Percentiles rank a stretch among this genome's conserved stretches.
Conservation (phyloP, 1,284 basidiomycete species). For the Pisolithus thermaeus region DNA sequence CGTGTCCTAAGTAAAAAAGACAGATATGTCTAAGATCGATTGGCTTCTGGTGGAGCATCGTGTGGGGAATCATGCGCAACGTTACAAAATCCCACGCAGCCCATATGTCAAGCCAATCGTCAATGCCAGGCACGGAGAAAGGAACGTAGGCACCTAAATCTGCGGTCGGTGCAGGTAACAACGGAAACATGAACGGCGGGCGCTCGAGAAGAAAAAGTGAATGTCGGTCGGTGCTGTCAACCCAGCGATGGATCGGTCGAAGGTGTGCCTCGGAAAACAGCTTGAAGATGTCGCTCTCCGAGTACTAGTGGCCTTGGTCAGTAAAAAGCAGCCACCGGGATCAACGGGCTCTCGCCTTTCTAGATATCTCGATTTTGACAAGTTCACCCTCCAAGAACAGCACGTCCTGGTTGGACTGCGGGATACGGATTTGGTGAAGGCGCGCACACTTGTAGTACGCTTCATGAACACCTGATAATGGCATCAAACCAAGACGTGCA, state of each 20-base stretch:
- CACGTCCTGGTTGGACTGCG: conserved; percentile 37
- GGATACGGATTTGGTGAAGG: conserved; percentile 56
- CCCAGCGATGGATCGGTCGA: conserved; percentile 87
- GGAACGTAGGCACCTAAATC: conserved; percentile 19
- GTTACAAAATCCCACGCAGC: conserved; percentile 88
- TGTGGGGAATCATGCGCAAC: conserved; percentile 79
- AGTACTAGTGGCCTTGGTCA: conserved; percentile 55
- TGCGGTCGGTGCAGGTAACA: conserved; percentile 35
- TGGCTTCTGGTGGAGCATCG: conserved; percentile 87
- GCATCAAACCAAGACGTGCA: neutral
- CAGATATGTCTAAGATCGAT: conserved; percentile 91
- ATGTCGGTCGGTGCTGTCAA: conserved; percentile 68
- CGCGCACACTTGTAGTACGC: conserved; percentile 76
- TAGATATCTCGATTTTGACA: conserved; percentile 82
- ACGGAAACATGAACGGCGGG: conserved; percentile 73
- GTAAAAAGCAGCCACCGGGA: neutral
- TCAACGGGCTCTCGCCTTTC: conserved; percentile 57
- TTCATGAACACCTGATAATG: conserved; percentile 71
- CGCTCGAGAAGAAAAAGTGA: conserved; percentile 90
- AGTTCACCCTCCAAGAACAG: conserved; percentile 68
- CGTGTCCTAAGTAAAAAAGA: conserved; percentile 89
- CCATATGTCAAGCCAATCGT: conserved; percentile 86
- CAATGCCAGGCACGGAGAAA: conserved; percentile 67
- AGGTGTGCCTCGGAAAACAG: conserved; percentile 78
- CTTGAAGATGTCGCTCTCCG: conserved; percentile 63